phyloP scores from a whole-genome alignment of 2,329 filamentous ascomycete genomes.

The Aspergillaceae sp. region DNA sequence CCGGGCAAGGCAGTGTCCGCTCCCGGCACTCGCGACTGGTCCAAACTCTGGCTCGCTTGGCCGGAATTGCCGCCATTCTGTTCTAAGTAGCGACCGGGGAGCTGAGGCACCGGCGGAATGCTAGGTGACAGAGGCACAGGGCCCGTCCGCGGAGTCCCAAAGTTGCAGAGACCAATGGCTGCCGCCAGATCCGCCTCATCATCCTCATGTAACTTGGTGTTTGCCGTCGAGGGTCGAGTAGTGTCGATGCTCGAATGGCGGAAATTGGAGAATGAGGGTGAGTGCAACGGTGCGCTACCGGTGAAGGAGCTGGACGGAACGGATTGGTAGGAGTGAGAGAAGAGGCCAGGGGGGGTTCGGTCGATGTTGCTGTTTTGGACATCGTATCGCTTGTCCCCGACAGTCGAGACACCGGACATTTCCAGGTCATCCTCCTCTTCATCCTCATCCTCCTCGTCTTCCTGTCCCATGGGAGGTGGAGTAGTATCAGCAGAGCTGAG shows the following conservation, averaged over 20 bases:
- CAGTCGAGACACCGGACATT: conserved; percentile 44
- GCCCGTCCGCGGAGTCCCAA: conserved; percentile 65
- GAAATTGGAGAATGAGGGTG: conserved; percentile 47
- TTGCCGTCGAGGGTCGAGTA: conserved; percentile 66
- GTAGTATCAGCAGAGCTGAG: conserved; percentile 87
- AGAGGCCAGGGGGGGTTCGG: conserved; percentile 31
- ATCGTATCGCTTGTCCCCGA: conserved; percentile 50
- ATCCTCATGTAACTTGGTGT: conserved; percentile 63
- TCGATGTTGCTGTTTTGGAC: conserved; percentile 14
- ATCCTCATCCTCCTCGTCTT: conserved; percentile 42
- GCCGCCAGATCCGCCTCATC: conserved; percentile 84
- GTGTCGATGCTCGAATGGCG: conserved; percentile 66
- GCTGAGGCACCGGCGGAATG: conserved; percentile 76
- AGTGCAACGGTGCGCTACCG: conserved; percentile 43
- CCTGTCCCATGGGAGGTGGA: conserved; percentile 69
- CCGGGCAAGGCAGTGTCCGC: conserved; percentile 25
- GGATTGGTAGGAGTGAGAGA: conserved; percentile 77
- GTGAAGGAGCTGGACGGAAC: conserved; percentile 49
- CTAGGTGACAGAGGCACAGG: conserved; percentile 58
- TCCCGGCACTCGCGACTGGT: conserved; percentile 36
- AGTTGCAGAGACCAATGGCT: conserved; percentile 81
- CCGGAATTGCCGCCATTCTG: conserved; percentile 47
- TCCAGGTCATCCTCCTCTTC: conserved; percentile 27
- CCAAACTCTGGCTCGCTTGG: conserved; percentile 47
- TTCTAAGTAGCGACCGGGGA: conserved; percentile 70